phyloP scores from a whole-genome alignment of 371 early-diverging fungal genomes.

The Mucor ambiguus region DNA sequence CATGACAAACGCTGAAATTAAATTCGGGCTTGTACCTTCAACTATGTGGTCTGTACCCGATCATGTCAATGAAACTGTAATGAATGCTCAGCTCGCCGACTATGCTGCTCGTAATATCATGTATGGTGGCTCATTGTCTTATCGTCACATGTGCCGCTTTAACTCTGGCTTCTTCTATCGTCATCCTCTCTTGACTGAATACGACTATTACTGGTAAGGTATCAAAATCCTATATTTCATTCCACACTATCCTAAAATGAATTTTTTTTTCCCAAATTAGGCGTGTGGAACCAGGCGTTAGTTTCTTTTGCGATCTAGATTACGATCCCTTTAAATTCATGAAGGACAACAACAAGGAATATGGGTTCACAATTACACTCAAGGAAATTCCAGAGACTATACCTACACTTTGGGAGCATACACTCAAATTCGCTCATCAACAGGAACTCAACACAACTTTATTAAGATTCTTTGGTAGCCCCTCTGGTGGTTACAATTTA shows the following conservation, averaged over 20 bases:
- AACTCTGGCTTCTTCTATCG: constrained; percentile 90
- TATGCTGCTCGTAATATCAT: constrained; percentile 67
- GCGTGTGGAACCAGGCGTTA: constrained; percentile 94
- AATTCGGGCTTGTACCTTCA: constrained; percentile 66
- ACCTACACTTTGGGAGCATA: constrained; percentile 80
- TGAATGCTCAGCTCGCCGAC: constrained; percentile 52
- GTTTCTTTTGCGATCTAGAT: constrained; percentile 86
- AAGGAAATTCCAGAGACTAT: constrained; percentile 85
- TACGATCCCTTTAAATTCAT: constrained; percentile 91
- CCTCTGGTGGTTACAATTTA: constrained; percentile 53
- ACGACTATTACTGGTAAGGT: constrained; percentile 91
- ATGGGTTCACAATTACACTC: constrained; percentile 84
- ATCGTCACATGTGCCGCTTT: constrained; percentile 57
- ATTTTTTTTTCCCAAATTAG: constrained; percentile 65
- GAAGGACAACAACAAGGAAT: constrained; percentile 75
- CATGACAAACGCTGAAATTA: constrained; percentile 64
- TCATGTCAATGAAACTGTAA: constrained; percentile 65
- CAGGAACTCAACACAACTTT: constrained; percentile 37
- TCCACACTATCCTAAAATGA: neutral
- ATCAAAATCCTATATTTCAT: neutral
- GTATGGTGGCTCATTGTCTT: constrained; percentile 58
- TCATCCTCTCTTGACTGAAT: constrained; percentile 80
- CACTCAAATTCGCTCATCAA: constrained; percentile 55
- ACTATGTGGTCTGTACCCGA: constrained; percentile 75
- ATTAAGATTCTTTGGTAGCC: constrained; percentile 46